These are phyloP conservation scores for Turritis glabra DNA, from an alignment of 345 rosid species.

Conservation along the genomic window DNA sequence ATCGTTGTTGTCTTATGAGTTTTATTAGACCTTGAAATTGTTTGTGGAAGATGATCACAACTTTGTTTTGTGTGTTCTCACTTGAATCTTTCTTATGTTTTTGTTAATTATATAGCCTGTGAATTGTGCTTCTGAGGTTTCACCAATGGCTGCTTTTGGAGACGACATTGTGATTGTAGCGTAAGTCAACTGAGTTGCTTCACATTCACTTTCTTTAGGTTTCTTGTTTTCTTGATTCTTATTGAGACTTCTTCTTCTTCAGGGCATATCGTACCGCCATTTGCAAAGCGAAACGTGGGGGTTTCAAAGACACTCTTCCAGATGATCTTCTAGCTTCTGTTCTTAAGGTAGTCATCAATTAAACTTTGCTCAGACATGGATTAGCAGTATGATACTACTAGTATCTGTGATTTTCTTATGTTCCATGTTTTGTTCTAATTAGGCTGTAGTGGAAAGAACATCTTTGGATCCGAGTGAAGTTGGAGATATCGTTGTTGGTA, in stretches of 20 bases:
- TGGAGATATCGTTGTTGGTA: slow-evolving; percentile 93
- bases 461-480: slow-evolving; percentile 79
- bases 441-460: slow-evolving; percentile 80
- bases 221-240: background rate
- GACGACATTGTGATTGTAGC: slow-evolving; percentile 93
- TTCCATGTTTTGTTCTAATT: background rate
- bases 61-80: background rate
- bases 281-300: slow-evolving; percentile 87
- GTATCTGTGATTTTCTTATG: background rate
- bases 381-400: background rate
- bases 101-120: slow-evolving; percentile 47
- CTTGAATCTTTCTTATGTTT: slow-evolving; percentile 1
- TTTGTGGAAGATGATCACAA: background rate
- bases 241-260: background rate
- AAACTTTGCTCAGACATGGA: background rate
- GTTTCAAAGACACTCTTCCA: slow-evolving; percentile 86
- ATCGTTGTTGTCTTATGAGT: background rate
- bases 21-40: background rate
- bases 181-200: slow-evolving; percentile 49
- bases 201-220: background rate
- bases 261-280: slow-evolving; percentile 93
- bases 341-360: slow-evolving; percentile 56
- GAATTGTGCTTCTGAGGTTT: slow-evolving; percentile 65
- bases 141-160: slow-evolving; percentile 70
- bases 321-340: slow-evolving; percentile 87